Conservation (phyloP, 2,329 filamentous ascomycete species). For the Fusarium scirpi region DNA sequence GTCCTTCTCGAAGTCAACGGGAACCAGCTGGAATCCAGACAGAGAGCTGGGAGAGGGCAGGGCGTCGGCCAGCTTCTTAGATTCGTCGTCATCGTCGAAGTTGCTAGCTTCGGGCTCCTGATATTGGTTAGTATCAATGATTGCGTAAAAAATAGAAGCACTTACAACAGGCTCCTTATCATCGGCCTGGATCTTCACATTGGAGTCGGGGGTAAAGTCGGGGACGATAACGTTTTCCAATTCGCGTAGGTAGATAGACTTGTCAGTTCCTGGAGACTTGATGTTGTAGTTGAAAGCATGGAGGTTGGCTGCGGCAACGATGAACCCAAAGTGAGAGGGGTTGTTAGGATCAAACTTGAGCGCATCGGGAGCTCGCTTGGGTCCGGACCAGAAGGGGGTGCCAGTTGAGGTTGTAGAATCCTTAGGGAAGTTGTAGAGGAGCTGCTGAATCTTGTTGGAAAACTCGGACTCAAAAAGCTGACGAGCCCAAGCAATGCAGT, state of each 20-base stretch:
- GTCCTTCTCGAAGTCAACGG: constrained; percentile 98
- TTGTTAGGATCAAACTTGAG: constrained; percentile 90
- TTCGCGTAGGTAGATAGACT: constrained; percentile 80
- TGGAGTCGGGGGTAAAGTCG: constrained; percentile 90
- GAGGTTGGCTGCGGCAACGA: constrained; percentile 88
- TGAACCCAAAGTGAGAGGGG: constrained; percentile 86
- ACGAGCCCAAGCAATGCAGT: constrained; percentile 96
- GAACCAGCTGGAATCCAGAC: constrained; percentile 87
- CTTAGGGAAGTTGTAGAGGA: constrained; percentile 97
- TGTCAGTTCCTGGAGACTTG: constrained; percentile 78
- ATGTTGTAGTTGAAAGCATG: constrained; percentile 99
- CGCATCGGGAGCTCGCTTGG: constrained; percentile 93
- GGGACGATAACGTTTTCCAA: constrained; percentile 94
- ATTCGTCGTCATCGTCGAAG: constrained; percentile 80
- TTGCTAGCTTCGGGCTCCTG: constrained; percentile 82
- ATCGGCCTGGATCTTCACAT: constrained; percentile 95
- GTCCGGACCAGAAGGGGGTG: constrained; percentile 96
- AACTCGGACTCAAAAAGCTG: constrained; percentile 96
- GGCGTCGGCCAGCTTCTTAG: constrained; percentile 76
- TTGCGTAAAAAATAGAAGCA: constrained; percentile 23
- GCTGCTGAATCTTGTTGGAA: constrained; percentile 94
- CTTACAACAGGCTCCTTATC: constrained; percentile 87
- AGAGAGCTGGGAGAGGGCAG: constrained; percentile 84
- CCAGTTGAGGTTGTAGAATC: constrained; percentile 89
- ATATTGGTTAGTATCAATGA: constrained; percentile 13